phyloP scores from a whole-genome alignment of 1,139 yeast species.

The Taiozyma sp. region DNA sequence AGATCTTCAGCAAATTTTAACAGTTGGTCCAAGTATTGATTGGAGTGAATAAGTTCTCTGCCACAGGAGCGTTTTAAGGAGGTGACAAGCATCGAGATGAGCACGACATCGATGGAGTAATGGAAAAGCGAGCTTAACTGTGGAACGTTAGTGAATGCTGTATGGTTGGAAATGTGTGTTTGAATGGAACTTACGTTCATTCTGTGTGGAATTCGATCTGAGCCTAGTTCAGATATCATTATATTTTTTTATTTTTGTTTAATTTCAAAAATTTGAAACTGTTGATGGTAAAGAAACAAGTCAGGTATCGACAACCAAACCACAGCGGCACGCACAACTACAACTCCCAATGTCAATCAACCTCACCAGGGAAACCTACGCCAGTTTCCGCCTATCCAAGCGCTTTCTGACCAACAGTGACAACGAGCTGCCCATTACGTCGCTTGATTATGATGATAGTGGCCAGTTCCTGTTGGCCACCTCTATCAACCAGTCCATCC shows the following conservation, averaged over 20 bases:
- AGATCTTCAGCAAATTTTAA: not conserved
- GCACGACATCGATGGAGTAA: not conserved
- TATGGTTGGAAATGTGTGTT: not conserved
- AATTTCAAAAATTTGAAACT: too few species aligned
- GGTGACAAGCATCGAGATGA: not conserved
- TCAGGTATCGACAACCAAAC: too few species aligned
- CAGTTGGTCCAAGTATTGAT: not conserved
- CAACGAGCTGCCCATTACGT: slow-evolving; percentile 59
- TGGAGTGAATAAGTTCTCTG: not conserved
- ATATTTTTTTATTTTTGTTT: too few species aligned
- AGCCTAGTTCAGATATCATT: too few species aligned
- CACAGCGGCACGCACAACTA: too few species aligned
- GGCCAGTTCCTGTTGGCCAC: slow-evolving; percentile 79
- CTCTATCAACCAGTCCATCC: slow-evolving; percentile 79
- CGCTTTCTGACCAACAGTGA: slow-evolving; percentile 25
- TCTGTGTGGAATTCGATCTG: too few species aligned
- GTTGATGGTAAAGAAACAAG: too few species aligned
- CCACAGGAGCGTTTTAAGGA: not conserved
- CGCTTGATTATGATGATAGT: slow-evolving; percentile 79
- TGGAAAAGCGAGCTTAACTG: not conserved
- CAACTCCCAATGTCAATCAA: not conserved
- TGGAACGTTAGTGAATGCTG: not conserved
- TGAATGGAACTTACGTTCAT: too few species aligned
- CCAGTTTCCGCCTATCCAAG: not conserved
- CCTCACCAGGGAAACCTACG: not conserved